Evolutionary conservation across 768 basidiomycete genomes (phyloP).

Genomic region (Cystobasidium ongulense): DNA sequence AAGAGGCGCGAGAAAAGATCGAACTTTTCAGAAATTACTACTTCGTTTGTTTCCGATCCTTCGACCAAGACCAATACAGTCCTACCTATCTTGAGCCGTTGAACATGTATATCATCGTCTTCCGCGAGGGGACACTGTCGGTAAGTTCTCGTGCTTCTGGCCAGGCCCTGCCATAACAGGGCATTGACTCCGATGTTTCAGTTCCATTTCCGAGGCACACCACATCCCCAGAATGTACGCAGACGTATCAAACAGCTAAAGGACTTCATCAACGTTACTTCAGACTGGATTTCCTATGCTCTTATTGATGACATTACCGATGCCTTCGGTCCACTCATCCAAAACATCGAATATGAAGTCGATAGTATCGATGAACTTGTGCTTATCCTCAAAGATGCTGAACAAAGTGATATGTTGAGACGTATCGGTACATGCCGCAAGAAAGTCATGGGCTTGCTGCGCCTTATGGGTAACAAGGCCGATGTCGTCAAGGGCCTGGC

Average conservation of each 20-base stretch:
- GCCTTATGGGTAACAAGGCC: constrained; percentile 98
- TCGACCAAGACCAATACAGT: constrained; percentile 96
- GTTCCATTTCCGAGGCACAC: constrained; percentile 96
- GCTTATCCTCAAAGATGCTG: constrained; percentile 85
- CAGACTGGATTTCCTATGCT: constrained; percentile 99
- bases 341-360: constrained; percentile 98
- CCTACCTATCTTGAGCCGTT: constrained; percentile 94
- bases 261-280: constrained; percentile 96
- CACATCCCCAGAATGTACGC: constrained; percentile 95
- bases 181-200: constrained; percentile 43
- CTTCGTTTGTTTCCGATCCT: constrained; percentile 95
- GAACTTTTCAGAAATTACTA: constrained; percentile 98
- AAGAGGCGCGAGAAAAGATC: constrained; percentile 98
- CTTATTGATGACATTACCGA: constrained; percentile 99
- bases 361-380: constrained; percentile 98
- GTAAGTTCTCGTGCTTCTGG: constrained; percentile 50
- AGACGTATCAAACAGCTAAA: constrained; percentile 97
- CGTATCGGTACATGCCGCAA: constrained; percentile 95
- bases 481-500: constrained; percentile 98
- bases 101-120: constrained; percentile 99
- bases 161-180: not conserved
- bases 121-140: constrained; percentile 89
- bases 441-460: constrained; percentile 94
- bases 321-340: constrained; percentile 95
- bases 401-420: constrained; percentile 95